Conservation (phyloP, 2,329 filamentous ascomycete genomes). For the Epichloe festucae region DNA sequence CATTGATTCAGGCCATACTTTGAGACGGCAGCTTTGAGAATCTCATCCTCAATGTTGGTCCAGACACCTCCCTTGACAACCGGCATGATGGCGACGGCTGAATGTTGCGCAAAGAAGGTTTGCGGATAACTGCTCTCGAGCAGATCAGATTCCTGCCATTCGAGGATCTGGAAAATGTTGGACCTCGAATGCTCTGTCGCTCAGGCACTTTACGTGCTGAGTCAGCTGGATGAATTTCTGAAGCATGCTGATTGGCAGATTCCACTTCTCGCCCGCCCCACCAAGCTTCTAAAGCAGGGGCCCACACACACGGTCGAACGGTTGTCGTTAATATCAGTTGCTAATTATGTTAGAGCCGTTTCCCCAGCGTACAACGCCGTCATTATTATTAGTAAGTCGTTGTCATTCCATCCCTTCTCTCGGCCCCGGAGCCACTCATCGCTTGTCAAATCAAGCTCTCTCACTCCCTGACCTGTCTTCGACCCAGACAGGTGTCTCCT, state of each 20-base stretch:
- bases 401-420: neutral
- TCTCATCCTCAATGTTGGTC: conserved; percentile 81
- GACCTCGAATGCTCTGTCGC: neutral
- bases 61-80: conserved; percentile 64
- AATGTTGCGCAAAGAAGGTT: neutral
- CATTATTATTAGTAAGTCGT: neutral
- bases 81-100: conserved; percentile 38
- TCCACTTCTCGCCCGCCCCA: too few relatives aligned
- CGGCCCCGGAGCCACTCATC: neutral
- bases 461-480: neutral
- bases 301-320: too few relatives aligned
- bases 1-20: conserved; percentile 96
- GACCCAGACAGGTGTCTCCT: neutral
- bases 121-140: neutral
- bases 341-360: too few relatives aligned
- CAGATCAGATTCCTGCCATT: neutral
- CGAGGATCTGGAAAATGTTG: conserved; percentile 1
- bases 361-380: neutral
- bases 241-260: neutral
- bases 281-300: too few relatives aligned
- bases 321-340: too few relatives aligned
- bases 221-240: neutral
- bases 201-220: neutral
- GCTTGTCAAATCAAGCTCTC: conserved; percentile 1
- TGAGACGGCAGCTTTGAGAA: conserved; percentile 87